These are phyloP conservation scores for Verbascum thapsus DNA, from an alignment of 257 asterid species.

Conservation along the genomic window DNA sequence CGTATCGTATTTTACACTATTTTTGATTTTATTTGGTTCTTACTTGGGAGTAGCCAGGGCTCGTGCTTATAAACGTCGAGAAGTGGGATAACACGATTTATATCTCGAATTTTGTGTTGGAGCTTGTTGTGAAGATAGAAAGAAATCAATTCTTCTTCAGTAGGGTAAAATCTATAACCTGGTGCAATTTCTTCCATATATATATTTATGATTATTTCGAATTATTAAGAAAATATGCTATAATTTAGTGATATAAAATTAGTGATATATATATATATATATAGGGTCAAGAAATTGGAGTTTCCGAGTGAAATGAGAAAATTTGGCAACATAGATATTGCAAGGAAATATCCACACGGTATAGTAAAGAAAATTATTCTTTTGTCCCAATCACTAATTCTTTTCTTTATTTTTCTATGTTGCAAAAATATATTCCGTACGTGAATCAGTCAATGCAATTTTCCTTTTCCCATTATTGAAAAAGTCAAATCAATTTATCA, in stretches of 20 bases:
- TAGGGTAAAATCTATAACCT: constrained; percentile 79
- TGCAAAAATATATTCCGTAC: neutral
- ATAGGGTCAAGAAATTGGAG: constrained; percentile 10
- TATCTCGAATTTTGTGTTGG: constrained; percentile 30
- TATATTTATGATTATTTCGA: neutral
- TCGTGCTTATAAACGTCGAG: constrained; percentile 60
- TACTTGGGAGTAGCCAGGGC: constrained; percentile 79
- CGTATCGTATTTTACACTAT: no score
- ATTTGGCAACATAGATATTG: neutral
- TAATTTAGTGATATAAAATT: neutral
- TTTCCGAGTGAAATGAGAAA: constrained; percentile 60
- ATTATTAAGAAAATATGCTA: neutral
- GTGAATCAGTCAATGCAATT: constrained; percentile 27
- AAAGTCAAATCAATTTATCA: no score
- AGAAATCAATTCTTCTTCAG: constrained; percentile 77
- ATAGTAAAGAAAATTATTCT: constrained; percentile 24
- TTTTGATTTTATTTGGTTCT: no score
- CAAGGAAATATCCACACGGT: constrained; percentile 31
- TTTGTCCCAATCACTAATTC: neutral
- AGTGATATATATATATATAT: neutral
- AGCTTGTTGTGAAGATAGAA: constrained; percentile 67
- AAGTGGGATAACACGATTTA: constrained; percentile 57
- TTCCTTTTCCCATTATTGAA: no score
- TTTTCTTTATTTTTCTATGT: neutral
- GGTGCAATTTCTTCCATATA: constrained; percentile 47